Evolutionary conservation across 169 alveolate species (phyloP), one percentile per base, ranked within the genome.

Genomic region (Plasmodium knowlesi): DNA sequence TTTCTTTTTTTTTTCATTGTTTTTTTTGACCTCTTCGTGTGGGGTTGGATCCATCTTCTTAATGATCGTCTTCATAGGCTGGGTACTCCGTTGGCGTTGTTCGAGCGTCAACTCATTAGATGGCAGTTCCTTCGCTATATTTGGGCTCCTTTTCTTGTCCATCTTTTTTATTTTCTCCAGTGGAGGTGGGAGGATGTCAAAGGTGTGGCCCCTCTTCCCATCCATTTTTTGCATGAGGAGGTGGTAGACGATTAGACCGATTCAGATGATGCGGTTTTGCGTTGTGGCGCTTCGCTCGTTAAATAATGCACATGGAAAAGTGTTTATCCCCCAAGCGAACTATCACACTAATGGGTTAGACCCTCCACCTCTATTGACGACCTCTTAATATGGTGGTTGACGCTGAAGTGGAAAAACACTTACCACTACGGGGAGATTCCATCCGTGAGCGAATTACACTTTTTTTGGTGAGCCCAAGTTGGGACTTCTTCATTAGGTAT

Each of bases 141-240:
- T 39, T 16, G 19, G 41, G 30, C 54, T 72, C 25, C 19, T 85
- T n/a, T 73, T 61, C 14, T 53, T 28, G 39, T 43, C 32, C 43
- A 39, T 30, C 19, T 39, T 85, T 32, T 14, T 74, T 73, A 85
- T 85, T 74, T 30, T 85, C 67, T 85, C 93, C 22, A 85, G 50
- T 25, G 93, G 86, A 1, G 93, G 93, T 9, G 93, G 93, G 2
- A 85, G 43, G 22, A 85, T 85, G 61, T 85, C 93, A 14, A 19
- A 85, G 37, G 28, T 43, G 30, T 5, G 46, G 25, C 74, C 46
- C 46, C 16, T 50, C 37, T 85, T 73, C 19, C 73, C 32, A 50
- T 83, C 34, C 92, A 83, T 83, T 82, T 80, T 80, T 82, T 41
- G 70, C 61, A 46, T 41, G 12, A 19, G 70, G 34, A 19, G 61